Evolutionary conservation across 495 filamentous ascomycete species (phyloP).

Genomic region (Trichoderma virens): DNA sequence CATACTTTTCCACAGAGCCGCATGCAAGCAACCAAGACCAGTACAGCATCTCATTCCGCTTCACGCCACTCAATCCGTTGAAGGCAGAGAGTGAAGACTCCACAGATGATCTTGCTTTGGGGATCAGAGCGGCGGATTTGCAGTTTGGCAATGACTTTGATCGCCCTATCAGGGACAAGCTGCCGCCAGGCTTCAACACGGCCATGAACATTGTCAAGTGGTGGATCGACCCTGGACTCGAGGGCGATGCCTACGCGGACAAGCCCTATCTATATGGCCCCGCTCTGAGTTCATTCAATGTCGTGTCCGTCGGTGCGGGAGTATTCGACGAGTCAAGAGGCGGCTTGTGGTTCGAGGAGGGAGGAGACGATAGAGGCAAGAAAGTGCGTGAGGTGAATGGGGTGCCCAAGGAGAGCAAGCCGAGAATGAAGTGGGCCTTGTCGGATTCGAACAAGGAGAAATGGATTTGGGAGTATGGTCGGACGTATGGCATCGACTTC

Average conservation of each 20-base stretch:
- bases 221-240: slow-evolving; percentile 78
- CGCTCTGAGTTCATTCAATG: slow-evolving; percentile 63
- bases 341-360: slow-evolving; percentile 57
- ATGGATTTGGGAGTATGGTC: slow-evolving; percentile 42
- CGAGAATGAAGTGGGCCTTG: slow-evolving; percentile 59
- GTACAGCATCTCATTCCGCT: slow-evolving; percentile 72
- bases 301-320: slow-evolving; percentile 56
- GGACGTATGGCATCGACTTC: slow-evolving; percentile 70
- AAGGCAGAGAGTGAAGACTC: neutral
- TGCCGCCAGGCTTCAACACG: slow-evolving; percentile 76
- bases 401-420: slow-evolving; percentile 46
- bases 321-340: slow-evolving; percentile 31
- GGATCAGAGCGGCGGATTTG: slow-evolving; percentile 61
- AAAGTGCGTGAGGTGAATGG: slow-evolving; percentile 36
- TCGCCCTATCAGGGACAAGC: slow-evolving; percentile 70
- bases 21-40: slow-evolving; percentile 60
- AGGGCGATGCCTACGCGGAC: slow-evolving; percentile 83
- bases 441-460: slow-evolving; percentile 39
- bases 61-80: slow-evolving; percentile 49
- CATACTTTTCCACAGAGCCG: slow-evolving; percentile 64
- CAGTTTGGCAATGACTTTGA: slow-evolving; percentile 94
- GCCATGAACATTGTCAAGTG: slow-evolving; percentile 78
- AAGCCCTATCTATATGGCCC: slow-evolving; percentile 77
- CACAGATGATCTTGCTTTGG: slow-evolving; percentile 10
- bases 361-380: slow-evolving; percentile 54